Evolutionary conservation across 148 eudicot species (phyloP).

Genomic region (Camellia granthamiana): DNA sequence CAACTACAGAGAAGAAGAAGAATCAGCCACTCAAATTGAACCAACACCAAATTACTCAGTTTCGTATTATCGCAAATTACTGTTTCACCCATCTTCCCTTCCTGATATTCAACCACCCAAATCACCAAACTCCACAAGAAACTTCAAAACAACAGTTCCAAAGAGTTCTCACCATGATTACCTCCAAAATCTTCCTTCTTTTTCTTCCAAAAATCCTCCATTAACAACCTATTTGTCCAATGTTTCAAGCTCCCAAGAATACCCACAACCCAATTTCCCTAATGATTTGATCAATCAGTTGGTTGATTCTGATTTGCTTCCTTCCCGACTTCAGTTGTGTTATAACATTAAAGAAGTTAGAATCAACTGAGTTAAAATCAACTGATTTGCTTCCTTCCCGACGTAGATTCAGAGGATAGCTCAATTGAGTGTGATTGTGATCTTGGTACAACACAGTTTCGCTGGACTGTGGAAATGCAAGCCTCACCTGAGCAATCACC

Average conservation of each 20-base stretch:
- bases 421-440: too few species aligned
- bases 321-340: neutral
- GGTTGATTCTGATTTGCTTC: constrained; percentile 28
- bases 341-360: too few species aligned
- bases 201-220: neutral
- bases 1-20: too few species aligned
- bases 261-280: constrained; percentile 9
- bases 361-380: too few species aligned
- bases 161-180: neutral
- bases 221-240: neutral
- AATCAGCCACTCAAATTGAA: too few species aligned
- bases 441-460: too few species aligned
- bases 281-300: neutral
- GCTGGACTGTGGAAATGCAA: too few species aligned
- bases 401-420: too few species aligned
- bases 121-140: neutral
- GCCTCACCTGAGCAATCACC: too few species aligned
- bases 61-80: neutral
- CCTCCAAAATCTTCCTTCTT: neutral
- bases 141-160: neutral
- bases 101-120: neutral
- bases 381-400: too few species aligned
- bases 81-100: neutral
- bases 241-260: constrained; percentile 13
- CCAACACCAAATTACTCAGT: too few species aligned